Evolutionary conservation across 176 grass and related monocot species (phyloP), one percentile per base, ranked within the genome.

Genomic region (Eragrostis nindensis): DNA sequence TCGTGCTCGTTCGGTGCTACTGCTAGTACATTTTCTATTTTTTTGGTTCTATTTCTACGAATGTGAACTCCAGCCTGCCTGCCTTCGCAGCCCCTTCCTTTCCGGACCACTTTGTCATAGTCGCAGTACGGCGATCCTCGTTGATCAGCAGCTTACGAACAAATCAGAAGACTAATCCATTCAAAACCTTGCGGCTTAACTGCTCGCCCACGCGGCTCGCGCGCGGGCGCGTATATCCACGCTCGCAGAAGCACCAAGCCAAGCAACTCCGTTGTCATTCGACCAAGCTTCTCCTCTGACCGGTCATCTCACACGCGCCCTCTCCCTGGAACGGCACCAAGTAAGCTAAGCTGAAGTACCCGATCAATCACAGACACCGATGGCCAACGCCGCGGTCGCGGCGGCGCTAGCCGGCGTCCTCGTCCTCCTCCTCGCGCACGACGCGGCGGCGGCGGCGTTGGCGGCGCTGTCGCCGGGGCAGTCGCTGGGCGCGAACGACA

Each of bases 391-490:
- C 56, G 47, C 47, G 16, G 26, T n/a, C 6, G 21, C 29, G 12
- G 18, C 50, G 45, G n/a, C 57, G 81, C 12, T 39, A 1, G 32
- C 32, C 6, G 57, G 11, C 15, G 17, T 18, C 11, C 57, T 61
- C 56, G 32, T 36, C 32, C 10, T 81, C 40, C 3, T 86, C 47
- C 11, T 0, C 22, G 15, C n/a, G 21, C 17, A 14, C 16, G 79
- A 7, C 22, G 16, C 7, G 1, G 66, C 38, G 16, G 87, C 82
- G 30, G 61, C 50, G 27, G 48, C 50, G 62, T 11, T 57, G 17
- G 7, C 10, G 0, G 30, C 54, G 50, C 80, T 94, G 44, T 15
- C 52, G 36, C 83, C 50, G 38, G 92, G 88, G 1, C 75, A 91
- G 66, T 81, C 60, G 13, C 83, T 91, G 50, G 53, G 12, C 14